phyloP scores from a whole-genome alignment of 805 yeast genomes.

The Wickerhamomyces silvicola region DNA sequence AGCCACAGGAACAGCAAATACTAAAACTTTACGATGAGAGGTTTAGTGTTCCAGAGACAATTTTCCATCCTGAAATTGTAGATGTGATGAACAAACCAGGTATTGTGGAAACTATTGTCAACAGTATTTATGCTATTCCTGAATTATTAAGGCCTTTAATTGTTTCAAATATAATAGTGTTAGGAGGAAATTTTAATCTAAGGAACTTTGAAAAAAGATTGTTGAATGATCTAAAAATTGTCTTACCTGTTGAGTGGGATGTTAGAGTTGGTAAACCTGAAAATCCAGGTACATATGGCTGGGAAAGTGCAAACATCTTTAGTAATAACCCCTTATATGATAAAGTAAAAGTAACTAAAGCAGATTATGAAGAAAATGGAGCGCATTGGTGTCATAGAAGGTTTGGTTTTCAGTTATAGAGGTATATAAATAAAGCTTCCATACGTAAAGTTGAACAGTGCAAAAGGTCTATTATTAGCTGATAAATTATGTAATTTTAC shows the following conservation, averaged over 20 bases:
- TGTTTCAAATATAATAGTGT: conserved; percentile 68
- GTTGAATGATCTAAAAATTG: conserved; percentile 53
- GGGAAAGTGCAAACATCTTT: conserved; percentile 48
- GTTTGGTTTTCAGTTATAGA: conserved; percentile 31
- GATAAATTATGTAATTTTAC: neutral
- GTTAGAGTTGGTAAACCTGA: conserved; percentile 39
- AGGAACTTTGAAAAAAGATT: conserved; percentile 63
- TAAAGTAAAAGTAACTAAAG: conserved; percentile 57
- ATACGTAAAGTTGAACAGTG: neutral
- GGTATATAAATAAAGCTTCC: neutral
- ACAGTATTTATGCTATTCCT: conserved; percentile 64
- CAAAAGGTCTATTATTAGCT: too few relatives aligned
- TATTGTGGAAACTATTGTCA: conserved; percentile 61
- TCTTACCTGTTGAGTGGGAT: conserved; percentile 66
- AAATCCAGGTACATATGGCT: conserved; percentile 41
- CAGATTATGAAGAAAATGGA: conserved; percentile 87
- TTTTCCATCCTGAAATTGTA: conserved; percentile 79
- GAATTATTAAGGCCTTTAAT: conserved; percentile 68
- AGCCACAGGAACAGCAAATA: conserved; percentile 52
- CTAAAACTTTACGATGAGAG: conserved; percentile 74
- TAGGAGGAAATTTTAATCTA: conserved; percentile 77
- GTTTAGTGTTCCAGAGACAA: conserved; percentile 79
- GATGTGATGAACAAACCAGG: conserved; percentile 75
- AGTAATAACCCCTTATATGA: conserved; percentile 28
- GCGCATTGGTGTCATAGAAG: conserved; percentile 36